Conservation (phyloP, 2,329 filamentous ascomycete species). For the Metarhizium humberi region DNA sequence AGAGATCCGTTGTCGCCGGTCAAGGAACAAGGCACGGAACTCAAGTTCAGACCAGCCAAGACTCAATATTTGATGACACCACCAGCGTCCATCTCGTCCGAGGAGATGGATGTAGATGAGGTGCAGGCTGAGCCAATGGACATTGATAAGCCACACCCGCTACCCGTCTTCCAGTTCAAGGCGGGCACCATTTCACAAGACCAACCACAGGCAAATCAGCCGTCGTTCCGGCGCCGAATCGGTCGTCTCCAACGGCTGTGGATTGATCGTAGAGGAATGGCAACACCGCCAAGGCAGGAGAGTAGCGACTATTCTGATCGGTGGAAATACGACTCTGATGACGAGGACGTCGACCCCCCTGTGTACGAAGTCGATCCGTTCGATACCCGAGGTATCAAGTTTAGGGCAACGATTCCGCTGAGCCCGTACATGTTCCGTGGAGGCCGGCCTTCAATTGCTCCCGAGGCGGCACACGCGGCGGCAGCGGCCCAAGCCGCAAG, state of each 20-base stretch:
- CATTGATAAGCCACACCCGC: slow-evolving; percentile 20
- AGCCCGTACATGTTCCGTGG: slow-evolving; percentile 32
- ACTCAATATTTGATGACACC: slow-evolving; percentile 62
- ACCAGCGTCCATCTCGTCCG: slow-evolving; percentile 45
- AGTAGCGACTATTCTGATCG: slow-evolving; percentile 46
- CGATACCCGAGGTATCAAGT: slow-evolving; percentile 49
- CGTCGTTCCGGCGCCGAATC: slow-evolving; percentile 73
- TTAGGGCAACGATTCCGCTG: slow-evolving; percentile 48
- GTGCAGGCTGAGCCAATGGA: slow-evolving; percentile 34
- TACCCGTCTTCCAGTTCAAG: slow-evolving; percentile 36
- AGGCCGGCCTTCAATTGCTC: slow-evolving; percentile 24
- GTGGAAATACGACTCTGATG: slow-evolving; percentile 83
- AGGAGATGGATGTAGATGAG: slow-evolving; percentile 48
- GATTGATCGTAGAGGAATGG: slow-evolving; percentile 73
- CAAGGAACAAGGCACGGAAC: slow-evolving; percentile 50
- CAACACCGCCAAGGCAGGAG: slow-evolving; percentile 34
- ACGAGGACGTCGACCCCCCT: slow-evolving; percentile 71
- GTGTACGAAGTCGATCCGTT: slow-evolving; percentile 69
- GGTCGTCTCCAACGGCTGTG: slow-evolving; percentile 78
- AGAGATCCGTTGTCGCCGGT: slow-evolving; percentile 75
- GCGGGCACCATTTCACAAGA: slow-evolving; percentile 29
- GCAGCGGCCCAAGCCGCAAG: slow-evolving; percentile 3
- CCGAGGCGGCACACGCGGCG: slow-evolving; percentile 15
- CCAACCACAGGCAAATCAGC: slow-evolving; percentile 33
- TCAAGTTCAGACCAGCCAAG: slow-evolving; percentile 62